Evolutionary conservation across 805 yeast genomes (phyloP).

Genomic region (Sugiyamaella chiloensis): DNA sequence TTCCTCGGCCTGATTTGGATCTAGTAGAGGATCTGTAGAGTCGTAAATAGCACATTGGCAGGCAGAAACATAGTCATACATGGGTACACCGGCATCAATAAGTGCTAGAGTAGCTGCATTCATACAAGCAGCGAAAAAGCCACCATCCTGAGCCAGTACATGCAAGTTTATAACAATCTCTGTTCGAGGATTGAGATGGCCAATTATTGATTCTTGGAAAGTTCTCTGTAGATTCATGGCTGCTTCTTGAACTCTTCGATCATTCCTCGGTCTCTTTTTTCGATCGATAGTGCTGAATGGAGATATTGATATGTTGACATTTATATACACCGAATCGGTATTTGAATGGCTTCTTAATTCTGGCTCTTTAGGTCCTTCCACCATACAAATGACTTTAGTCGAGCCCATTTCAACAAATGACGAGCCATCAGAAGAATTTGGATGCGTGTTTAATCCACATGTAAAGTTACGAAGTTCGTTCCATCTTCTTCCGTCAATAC

Average conservation of each 20-base stretch:
- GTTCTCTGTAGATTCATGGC: conserved; percentile 32
- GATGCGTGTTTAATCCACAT: conserved; percentile 83
- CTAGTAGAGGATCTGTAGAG: conserved; percentile 65
- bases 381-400: conserved; percentile 79
- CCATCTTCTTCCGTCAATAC: conserved; percentile 94
- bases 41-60: conserved; percentile 78
- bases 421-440: conserved; percentile 81
- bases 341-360: conserved; percentile 44
- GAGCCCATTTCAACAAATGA: conserved; percentile 90
- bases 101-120: conserved; percentile 87
- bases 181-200: conserved; percentile 78
- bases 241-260: conserved; percentile 40
- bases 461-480: conserved; percentile 83
- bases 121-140: conserved; percentile 69
- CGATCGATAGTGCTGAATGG: conserved; percentile 79
- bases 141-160: conserved; percentile 88
- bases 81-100: conserved; percentile 91
- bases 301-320: conserved; percentile 66
- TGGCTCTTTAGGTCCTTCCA: conserved; percentile 91
- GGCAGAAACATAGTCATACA: conserved; percentile 86
- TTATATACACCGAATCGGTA: conserved; percentile 53
- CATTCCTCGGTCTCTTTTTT: conserved; percentile 64
- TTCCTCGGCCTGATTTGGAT: conserved; percentile 79
- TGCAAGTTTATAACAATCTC: conserved; percentile 70
- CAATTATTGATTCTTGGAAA: conserved; percentile 57